Evolutionary conservation across 371 early-diverging fungal genomes (phyloP).

Genomic region (Mortierella sp.): DNA sequence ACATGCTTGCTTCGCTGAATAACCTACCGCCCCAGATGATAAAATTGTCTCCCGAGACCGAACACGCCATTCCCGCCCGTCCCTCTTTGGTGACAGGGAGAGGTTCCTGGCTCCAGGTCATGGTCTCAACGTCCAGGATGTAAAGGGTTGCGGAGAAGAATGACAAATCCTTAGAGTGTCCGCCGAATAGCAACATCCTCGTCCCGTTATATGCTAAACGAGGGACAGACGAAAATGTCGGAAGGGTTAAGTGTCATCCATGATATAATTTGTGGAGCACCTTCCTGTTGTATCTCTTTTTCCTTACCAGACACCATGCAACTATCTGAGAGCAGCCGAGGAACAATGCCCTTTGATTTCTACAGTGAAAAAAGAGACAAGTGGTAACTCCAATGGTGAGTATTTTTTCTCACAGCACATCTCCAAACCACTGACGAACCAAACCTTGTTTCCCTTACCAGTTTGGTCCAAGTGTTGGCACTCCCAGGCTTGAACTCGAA

Average conservation of each 20-base stretch:
- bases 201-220: constrained; percentile 11
- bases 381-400: no score
- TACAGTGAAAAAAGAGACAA: not conserved
- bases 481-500: not conserved
- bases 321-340: not conserved
- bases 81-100: not conserved
- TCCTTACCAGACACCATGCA: not conserved
- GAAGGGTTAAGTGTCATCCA: not conserved
- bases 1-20: no score
- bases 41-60: constrained; percentile 15
- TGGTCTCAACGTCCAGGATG: constrained; percentile 12
- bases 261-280: not conserved
- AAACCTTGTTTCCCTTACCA: not conserved
- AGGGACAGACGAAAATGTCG: not conserved
- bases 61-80: constrained; percentile 16
- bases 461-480: not conserved
- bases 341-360: not conserved
- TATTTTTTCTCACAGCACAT: no score
- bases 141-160: constrained; percentile 2
- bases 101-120: constrained; percentile 13
- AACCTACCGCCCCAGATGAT: constrained; percentile 19
- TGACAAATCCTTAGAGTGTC: not conserved
- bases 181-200: constrained; percentile 19
- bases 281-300: not conserved
- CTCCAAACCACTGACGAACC: no score